phyloP scores from a whole-genome alignment of 2,329 filamentous ascomycete species.

The Clonostachys rosea region DNA sequence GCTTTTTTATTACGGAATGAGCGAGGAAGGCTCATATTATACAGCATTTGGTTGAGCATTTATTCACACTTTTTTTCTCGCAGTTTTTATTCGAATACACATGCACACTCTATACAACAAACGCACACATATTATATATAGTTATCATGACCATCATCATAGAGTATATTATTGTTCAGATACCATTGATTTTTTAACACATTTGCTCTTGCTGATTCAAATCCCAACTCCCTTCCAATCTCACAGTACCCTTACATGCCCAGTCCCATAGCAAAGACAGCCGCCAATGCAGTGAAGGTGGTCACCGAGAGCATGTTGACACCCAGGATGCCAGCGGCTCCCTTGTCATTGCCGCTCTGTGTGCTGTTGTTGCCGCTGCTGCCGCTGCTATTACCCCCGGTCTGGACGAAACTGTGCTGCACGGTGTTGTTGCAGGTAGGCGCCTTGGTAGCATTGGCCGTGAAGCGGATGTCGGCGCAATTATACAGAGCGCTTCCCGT shows the following conservation, averaged over 20 bases:
- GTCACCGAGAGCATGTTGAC: conserved; percentile 20
- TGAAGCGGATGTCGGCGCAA: conserved; percentile 72
- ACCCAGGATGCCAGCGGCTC: conserved; percentile 12
- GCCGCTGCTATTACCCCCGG: conserved; percentile 1
- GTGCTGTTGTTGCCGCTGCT: conserved; percentile 2
- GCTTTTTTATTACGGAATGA: no score
- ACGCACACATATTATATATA: no score
- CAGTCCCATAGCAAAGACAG: conserved; percentile 28
- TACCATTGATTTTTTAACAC: not conserved
- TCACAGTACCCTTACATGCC: conserved; percentile 16
- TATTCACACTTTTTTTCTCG: no score
- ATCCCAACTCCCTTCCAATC: no score
- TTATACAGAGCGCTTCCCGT: conserved; percentile 62
- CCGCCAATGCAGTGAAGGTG: conserved; percentile 28
- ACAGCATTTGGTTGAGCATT: no score
- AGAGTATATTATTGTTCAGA: no score
- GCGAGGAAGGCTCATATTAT: no score
- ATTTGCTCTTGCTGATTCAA: no score
- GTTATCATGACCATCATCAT: no score
- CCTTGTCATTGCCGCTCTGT: conserved; percentile 7
- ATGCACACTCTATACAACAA: no score
- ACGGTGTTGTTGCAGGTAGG: conserved; percentile 24
- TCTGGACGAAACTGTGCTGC: conserved; percentile 34
- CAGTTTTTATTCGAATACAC: no score
- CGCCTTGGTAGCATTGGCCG: conserved; percentile 34